phyloP scores from a whole-genome alignment of 768 basidiomycete species.

The Collybia sp. region DNA sequence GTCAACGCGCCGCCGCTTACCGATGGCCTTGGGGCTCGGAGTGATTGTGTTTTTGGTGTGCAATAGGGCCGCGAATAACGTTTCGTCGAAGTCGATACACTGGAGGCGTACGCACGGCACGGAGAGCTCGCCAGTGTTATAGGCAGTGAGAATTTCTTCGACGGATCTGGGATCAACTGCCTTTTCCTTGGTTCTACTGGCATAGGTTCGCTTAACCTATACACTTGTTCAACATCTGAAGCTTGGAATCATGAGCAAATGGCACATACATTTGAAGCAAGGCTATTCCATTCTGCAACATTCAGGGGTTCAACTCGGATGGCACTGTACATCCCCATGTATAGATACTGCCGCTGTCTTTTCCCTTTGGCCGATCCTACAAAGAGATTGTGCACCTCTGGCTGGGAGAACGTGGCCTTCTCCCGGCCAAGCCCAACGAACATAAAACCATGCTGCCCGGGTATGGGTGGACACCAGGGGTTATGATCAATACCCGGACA shows the following conservation, averaged over 20 bases:
- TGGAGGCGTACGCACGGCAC: conserved; percentile 47
- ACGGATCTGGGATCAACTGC: conserved; percentile 25
- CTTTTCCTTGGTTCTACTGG: conserved; percentile 33
- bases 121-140: conserved; percentile 33
- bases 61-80: conserved; percentile 27
- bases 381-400: conserved; percentile 40
- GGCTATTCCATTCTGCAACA: conserved; percentile 40
- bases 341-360: conserved; percentile 30
- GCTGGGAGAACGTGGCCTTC: conserved; percentile 30
- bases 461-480: conserved; percentile 45
- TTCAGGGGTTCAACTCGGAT: conserved; percentile 34
- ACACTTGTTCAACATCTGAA: neutral
- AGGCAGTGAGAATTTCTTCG: conserved; percentile 34
- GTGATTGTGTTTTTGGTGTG: conserved; percentile 3
- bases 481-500: conserved; percentile 49
- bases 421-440: conserved; percentile 50
- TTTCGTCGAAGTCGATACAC: conserved; percentile 39
- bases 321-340: conserved; percentile 44
- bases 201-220: conserved; percentile 30
- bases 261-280: conserved; percentile 32
- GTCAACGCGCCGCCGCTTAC: conserved; percentile 12
- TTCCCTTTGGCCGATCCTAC: conserved; percentile 30
- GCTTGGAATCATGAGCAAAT: neutral
- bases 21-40: neutral
- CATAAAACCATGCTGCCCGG: conserved; percentile 51